Conservation (phyloP, 2,329 filamentous ascomycete species). For the Hysterium pulicare region DNA sequence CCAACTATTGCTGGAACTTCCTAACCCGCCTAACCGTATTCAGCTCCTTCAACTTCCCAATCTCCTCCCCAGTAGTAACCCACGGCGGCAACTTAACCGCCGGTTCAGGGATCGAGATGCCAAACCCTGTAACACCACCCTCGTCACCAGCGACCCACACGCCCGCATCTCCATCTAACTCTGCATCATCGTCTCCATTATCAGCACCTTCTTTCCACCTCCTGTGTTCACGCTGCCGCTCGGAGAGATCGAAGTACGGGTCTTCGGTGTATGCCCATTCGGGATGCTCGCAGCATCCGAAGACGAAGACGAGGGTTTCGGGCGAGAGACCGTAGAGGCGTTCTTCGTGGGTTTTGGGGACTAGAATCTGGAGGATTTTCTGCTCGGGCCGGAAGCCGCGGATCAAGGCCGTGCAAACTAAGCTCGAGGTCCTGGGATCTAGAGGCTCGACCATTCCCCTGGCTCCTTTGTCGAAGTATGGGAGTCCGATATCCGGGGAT, state of each 20-base stretch:
- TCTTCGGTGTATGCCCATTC: slow-evolving; percentile 37
- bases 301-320: slow-evolving; percentile 29
- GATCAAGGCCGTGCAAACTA: slow-evolving; percentile 65
- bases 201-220: neutral
- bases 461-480: slow-evolving; percentile 53
- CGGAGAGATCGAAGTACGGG: slow-evolving; percentile 11
- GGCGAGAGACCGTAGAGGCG: slow-evolving; percentile 18
- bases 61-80: slow-evolving; percentile 16
- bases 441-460: slow-evolving; percentile 49
- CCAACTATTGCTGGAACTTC: slow-evolving; percentile 25
- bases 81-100: slow-evolving; percentile 14
- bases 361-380: slow-evolving; percentile 61
- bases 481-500: slow-evolving; percentile 54
- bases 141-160: slow-evolving; percentile 5
- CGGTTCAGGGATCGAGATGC: too few species aligned
- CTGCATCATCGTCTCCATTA: slow-evolving; percentile 2
- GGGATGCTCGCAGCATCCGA: slow-evolving; percentile 28
- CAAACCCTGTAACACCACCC: too few species aligned
- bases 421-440: slow-evolving; percentile 57
- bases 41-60: slow-evolving; percentile 30
- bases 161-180: slow-evolving; percentile 5
- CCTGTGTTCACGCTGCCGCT: neutral
- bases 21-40: slow-evolving; percentile 25
- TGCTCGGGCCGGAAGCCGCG: slow-evolving; percentile 61
- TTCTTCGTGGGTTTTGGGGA: slow-evolving; percentile 49